Percentiles rank a stretch among this genome's conserved stretches.
phyloP scores from a whole-genome alignment of 352 stramenopile species.

The Blastocystis sp. region DNA sequence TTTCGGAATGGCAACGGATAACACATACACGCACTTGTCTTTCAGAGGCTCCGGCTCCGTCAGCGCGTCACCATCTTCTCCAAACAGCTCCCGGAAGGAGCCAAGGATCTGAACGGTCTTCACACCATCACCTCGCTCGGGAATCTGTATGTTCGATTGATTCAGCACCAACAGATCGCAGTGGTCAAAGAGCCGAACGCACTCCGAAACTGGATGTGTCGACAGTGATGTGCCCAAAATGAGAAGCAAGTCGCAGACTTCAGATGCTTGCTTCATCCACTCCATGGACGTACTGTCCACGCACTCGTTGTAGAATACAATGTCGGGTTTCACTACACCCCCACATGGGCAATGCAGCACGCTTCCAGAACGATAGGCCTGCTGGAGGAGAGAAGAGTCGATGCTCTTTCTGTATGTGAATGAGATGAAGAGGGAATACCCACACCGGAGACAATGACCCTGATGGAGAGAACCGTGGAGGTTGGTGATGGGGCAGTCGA shows the following conservation, averaged over 20 bases:
- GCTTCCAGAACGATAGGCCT: constrained; percentile 1
- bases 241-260: constrained; percentile 9
- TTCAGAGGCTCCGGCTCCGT: not conserved
- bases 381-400: not conserved
- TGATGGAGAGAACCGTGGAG: constrained; percentile 23
- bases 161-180: constrained; percentile 41
- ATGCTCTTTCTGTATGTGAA: not conserved
- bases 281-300: not conserved
- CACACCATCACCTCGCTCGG: not conserved
- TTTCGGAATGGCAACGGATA: not conserved
- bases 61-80: not conserved
- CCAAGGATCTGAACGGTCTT: constrained; percentile 35
- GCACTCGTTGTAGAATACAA: constrained; percentile 52
- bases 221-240: constrained; percentile 49
- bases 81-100: constrained; percentile 24
- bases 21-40: not conserved
- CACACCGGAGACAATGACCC: constrained; percentile 20
- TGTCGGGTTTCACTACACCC: constrained; percentile 51
- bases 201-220: constrained; percentile 17
- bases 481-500: constrained; percentile 28
- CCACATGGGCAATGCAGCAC: not conserved
- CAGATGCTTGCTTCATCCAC: not conserved
- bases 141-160: constrained; percentile 14
- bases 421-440: not conserved
- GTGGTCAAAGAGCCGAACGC: not conserved